Base-by-base conservation (phyloP, 2,329 filamentous ascomycete species). In the Zasmidium angulare region DNA sequence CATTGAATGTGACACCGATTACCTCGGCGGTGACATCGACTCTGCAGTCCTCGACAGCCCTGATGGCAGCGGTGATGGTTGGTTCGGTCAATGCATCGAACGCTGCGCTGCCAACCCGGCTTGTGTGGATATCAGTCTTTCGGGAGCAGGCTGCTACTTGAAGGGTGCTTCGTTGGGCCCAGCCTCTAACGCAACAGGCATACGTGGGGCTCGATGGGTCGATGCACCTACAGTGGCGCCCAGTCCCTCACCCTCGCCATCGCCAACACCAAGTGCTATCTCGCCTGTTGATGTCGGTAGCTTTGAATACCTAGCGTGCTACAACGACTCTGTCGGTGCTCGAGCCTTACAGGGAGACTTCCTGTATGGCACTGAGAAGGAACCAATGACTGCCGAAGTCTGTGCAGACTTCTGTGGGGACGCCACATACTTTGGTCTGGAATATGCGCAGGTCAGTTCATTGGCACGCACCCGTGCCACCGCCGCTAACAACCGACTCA, bases 1-100 rank as follows among this genome's bases (percentile, higher is more conserved):
- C 21, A 63, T 72, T 29, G 64, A 68, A 21, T 72, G 71, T 55
- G 66, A 66, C 19, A 62, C 66, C 12, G 71, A 73, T 36, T 65
- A 70, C 46, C 48, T 60, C 2, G 70, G 62, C 2, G 69, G 68
- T 19, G 66, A 69, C 54, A 63, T 72, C 56, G 53, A 31, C 7
- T 43, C 43, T n/a, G 23, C 26, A 12, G 24, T 47, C 43, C 20
- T 46, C 11, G 58, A 21, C 9, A 53, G 51, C 2, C 61, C 53
- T 61, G 58, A 22, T 62, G 63, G 22, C 21, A 50, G 17, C 62
- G 29, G 40, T 50, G 56, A 50, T 23, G 20, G 24, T 1, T 46
- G 50, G 1, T 62, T 69, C 22, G 59, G 61, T n/a, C 57, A 61
- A 2, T 72, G 68, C 31, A 60, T 68, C 26, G 63, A 67, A 3